Conservation (phyloP, 2,329 filamentous ascomycete species). For the Arthrobotrys iridis region DNA sequence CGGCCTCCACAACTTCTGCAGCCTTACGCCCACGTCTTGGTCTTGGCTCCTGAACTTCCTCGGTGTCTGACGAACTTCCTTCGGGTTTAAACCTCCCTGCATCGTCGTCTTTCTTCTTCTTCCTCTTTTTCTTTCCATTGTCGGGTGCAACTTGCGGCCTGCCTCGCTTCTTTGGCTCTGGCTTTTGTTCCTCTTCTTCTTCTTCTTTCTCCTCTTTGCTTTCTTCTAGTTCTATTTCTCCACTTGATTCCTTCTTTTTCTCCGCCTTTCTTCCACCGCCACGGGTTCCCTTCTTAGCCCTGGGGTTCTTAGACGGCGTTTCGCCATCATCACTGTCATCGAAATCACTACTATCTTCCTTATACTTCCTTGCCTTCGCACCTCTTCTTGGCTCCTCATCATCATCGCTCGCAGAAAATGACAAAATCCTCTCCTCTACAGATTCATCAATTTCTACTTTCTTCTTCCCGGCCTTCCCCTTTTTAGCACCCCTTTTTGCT, state of each 20-base stretch:
- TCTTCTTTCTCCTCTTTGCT: neutral
- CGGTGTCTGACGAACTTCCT: neutral
- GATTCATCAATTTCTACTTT: neutral
- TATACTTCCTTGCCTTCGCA: neutral
- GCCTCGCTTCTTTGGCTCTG: conserved; percentile 1
- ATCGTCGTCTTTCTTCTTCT: conserved; percentile 6
- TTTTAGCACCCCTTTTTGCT: neutral
- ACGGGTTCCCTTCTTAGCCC: neutral
- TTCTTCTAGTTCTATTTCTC: neutral
- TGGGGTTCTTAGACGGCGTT: neutral
- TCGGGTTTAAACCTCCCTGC: conserved; percentile 21
- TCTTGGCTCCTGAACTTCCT: conserved; percentile 10
- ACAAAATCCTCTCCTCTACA: conserved; percentile 3
- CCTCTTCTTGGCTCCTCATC: neutral
- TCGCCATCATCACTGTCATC: neutral
- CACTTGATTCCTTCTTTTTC: neutral
- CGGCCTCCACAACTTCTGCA: neutral
- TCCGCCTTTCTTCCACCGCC: neutral
- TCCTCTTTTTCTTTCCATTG: conserved; percentile 1
- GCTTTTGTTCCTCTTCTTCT: neutral
- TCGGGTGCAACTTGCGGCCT: neutral
- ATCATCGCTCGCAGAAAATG: conserved; percentile 24
- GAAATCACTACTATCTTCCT: conserved; percentile 16
- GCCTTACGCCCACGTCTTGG: conserved; percentile 8
- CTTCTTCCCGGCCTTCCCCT: neutral